Conservation (phyloP, 352 stramenopile species). For the Globisporangium recalcitrans region DNA sequence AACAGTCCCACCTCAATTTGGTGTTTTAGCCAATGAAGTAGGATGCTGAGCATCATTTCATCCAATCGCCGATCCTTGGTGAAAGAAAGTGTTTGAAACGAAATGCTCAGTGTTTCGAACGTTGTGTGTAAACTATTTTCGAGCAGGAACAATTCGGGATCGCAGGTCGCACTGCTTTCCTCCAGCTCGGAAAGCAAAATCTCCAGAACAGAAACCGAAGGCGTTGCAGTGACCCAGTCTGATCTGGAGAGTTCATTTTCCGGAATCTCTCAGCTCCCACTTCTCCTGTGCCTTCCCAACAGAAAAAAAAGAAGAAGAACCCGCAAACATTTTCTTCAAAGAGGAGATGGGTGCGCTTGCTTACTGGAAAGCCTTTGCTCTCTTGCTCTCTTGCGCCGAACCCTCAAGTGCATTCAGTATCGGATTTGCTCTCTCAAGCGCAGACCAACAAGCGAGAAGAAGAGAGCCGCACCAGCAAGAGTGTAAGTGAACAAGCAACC, state of each 20-base stretch:
- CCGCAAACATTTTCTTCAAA: not conserved
- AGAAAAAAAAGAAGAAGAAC: slow-evolving; percentile 3
- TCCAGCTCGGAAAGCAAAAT: not conserved
- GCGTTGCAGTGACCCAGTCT: no score
- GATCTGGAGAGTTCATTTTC: not conserved
- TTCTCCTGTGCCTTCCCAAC: not conserved
- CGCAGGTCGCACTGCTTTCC: not conserved
- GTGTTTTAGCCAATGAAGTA: not conserved
- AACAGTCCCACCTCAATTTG: not conserved
- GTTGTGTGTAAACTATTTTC: not conserved
- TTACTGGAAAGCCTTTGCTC: not conserved
- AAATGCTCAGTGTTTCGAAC: not conserved
- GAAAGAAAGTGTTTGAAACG: not conserved
- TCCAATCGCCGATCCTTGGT: not conserved
- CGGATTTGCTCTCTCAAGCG: slow-evolving; percentile 10
- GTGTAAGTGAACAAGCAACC: slow-evolving; percentile 12
- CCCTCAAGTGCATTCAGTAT: slow-evolving; percentile 1
- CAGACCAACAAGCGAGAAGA: not conserved
- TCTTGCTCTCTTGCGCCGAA: not conserved
- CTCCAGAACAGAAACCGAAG: not conserved
- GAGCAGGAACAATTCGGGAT: not conserved
- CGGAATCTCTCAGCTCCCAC: not conserved
- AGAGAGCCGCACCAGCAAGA: not conserved
- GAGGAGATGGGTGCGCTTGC: not conserved
- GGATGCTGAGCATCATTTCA: not conserved